Evolutionary conservation across 345 rosid genomes (phyloP), one percentile per base, ranked within the genome.

Genomic region (Geranium rotundifolium): DNA sequence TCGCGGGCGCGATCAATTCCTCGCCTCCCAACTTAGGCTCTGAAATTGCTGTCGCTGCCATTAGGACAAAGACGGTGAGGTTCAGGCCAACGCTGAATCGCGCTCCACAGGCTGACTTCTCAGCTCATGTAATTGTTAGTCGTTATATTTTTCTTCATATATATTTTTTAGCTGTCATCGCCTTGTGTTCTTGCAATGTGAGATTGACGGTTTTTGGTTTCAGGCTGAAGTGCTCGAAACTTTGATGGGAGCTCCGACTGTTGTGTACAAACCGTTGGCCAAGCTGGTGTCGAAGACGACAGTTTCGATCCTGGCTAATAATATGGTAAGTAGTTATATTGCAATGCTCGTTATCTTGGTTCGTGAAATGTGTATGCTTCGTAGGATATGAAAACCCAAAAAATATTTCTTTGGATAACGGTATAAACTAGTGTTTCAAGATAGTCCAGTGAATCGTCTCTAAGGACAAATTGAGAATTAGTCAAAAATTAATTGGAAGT

Each of bases 271-370:
- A 71, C 99, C 99, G 0, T 81, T 74, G 75, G 96, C 97, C 27
- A 88, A 82, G 75, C 83, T 90, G 56, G 96, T 87, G 14, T 88
- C 99, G 13, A 85, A 76, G 80, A 73, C 89, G 64, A 85, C 96
- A 3, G 79, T 82, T 64, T 84, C 95, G 49, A 81, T 84, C 39
- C 69, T 90, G 75, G 95, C 85, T 34, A 93, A 79, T 34, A 93
- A 79, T 65, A 88, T 88, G 95, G 99, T 85, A 20, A 75, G 90
- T 79, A 7, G 49, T 63, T 37, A 58, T 31, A 29, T 57, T 5
- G 19, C 19, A 23, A 13, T 20, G 9, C 10, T 30, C 12, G 7
- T 49, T 54, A 8, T 20, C 20, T 57, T 17, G 17, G 9, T 9
- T 20, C 17, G 13, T 19, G 19, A 57, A 10, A 16, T 20, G 59